Conservation (phyloP, 495 filamentous ascomycete species). For the Halenospora varia region DNA sequence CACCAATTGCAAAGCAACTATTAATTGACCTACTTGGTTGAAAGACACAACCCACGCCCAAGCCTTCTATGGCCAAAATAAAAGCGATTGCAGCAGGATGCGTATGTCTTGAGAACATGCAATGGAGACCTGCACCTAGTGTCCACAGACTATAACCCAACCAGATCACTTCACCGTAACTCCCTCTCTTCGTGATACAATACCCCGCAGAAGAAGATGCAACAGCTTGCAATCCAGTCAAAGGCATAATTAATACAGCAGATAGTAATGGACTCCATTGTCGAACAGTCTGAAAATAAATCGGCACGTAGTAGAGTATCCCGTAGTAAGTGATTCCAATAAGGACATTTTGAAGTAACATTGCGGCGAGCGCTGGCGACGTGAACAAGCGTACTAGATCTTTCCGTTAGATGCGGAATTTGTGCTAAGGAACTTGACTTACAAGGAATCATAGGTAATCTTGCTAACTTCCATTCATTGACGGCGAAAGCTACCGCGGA, state of each 20-base stretch:
- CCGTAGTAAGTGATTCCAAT: slow-evolving; percentile 56
- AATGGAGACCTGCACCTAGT: slow-evolving; percentile 46
- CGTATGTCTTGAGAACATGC: slow-evolving; percentile 44
- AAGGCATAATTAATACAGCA: slow-evolving; percentile 45
- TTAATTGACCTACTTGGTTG: slow-evolving; percentile 36
- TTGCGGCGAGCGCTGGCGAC: slow-evolving; percentile 44
- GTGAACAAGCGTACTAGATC: slow-evolving; percentile 55
- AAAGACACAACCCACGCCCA: slow-evolving; percentile 53
- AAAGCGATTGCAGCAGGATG: slow-evolving; percentile 44
- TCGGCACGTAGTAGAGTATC: slow-evolving; percentile 44
- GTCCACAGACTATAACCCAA: slow-evolving; percentile 38
- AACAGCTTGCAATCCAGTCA: slow-evolving; percentile 48
- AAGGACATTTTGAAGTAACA: slow-evolving; percentile 57
- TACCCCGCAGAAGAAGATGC: slow-evolving; percentile 50
- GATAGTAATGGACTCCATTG: slow-evolving; percentile 31
- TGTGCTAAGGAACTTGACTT: too few species aligned
- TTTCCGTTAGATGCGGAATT: too few species aligned
- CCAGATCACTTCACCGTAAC: slow-evolving; percentile 57
- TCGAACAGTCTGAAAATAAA: slow-evolving; percentile 43
- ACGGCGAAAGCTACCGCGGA: slow-evolving; percentile 45
- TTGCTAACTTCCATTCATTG: slow-evolving; percentile 54
- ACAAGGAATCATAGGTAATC: slow-evolving; percentile 52
- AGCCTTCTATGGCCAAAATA: slow-evolving; percentile 46
- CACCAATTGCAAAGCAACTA: background rate
- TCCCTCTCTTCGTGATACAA: slow-evolving; percentile 50